phyloP scores from a whole-genome alignment of 345 rosid species.

The Eucalyptus curtisii region DNA sequence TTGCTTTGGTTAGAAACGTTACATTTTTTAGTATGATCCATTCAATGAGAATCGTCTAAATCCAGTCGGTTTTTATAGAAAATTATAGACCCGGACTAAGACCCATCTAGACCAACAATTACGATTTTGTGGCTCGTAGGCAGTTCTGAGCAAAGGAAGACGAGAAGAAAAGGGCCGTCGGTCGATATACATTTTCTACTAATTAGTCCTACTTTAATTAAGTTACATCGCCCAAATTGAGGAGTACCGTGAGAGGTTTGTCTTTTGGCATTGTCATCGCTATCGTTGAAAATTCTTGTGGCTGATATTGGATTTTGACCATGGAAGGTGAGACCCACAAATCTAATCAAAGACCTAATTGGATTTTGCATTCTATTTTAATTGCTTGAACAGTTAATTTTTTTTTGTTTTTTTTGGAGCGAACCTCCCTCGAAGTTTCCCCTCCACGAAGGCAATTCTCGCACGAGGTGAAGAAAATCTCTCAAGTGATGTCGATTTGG shows the following conservation, averaged over 20 bases:
- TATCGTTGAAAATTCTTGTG: background rate
- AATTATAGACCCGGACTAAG: background rate
- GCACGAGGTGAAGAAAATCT: background rate
- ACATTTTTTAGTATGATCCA: background rate
- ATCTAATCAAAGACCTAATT: background rate
- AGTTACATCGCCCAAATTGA: background rate
- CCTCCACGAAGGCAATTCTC: background rate
- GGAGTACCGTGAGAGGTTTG: background rate
- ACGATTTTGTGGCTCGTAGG: background rate
- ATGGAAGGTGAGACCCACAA: background rate
- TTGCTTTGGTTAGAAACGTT: background rate
- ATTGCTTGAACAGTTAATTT: background rate
- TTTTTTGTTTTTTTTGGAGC: fast-evolving
- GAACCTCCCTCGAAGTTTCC: background rate
- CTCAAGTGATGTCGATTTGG: background rate
- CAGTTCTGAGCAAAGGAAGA: background rate
- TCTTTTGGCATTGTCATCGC: background rate
- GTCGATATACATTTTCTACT: background rate
- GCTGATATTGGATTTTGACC: background rate
- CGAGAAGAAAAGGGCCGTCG: background rate
- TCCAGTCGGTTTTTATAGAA: background rate
- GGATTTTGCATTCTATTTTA: background rate
- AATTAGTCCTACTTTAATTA: background rate
- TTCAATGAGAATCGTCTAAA: background rate
- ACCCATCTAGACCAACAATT: background rate